Percentiles rank a stretch among this genome's conserved stretches.
Conservation (phyloP, 805 yeast species). For the Ogataea haglerorum region DNA sequence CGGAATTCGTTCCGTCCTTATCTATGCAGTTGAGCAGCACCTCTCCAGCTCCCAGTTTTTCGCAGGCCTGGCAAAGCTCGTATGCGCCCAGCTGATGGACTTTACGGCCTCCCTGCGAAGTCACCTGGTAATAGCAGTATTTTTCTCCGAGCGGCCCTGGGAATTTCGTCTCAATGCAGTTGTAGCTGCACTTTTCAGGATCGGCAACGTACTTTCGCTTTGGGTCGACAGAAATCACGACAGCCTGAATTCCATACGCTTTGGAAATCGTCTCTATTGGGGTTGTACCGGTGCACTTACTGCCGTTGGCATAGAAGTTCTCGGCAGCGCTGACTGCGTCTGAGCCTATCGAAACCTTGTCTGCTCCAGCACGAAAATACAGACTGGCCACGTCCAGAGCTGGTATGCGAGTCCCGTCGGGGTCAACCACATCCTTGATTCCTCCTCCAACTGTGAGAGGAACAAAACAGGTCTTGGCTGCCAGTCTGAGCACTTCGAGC, state of each 20-base stretch:
- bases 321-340: slow-evolving; percentile 96
- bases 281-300: slow-evolving; percentile 62
- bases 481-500: slow-evolving; percentile 78
- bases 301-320: slow-evolving; percentile 58
- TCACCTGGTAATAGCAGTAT: slow-evolving; percentile 92
- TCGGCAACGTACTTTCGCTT: slow-evolving; percentile 72
- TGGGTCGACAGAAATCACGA: slow-evolving; percentile 97
- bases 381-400: slow-evolving; percentile 89
- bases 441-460: slow-evolving; percentile 99
- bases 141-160: slow-evolving; percentile 89
- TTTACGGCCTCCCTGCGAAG: slow-evolving; percentile 96
- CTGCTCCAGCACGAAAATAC: slow-evolving; percentile 96
- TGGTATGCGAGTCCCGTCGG: slow-evolving; percentile 72
- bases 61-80: slow-evolving; percentile 86
- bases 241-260: slow-evolving; percentile 96
- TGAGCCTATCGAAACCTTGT: slow-evolving; percentile 95
- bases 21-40: slow-evolving; percentile 90
- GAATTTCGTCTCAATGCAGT: slow-evolving; percentile 55
- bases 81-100: slow-evolving; percentile 82
- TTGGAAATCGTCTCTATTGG: slow-evolving; percentile 93
- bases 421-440: slow-evolving; percentile 84
- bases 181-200: slow-evolving; percentile 60
- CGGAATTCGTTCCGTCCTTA: slow-evolving; percentile 94
- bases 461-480: slow-evolving; percentile 90
- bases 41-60: slow-evolving; percentile 95